These are phyloP conservation scores for Hypocreales sp. DNA, from an alignment of 2,329 filamentous ascomycete species.

Conservation along the genomic window DNA sequence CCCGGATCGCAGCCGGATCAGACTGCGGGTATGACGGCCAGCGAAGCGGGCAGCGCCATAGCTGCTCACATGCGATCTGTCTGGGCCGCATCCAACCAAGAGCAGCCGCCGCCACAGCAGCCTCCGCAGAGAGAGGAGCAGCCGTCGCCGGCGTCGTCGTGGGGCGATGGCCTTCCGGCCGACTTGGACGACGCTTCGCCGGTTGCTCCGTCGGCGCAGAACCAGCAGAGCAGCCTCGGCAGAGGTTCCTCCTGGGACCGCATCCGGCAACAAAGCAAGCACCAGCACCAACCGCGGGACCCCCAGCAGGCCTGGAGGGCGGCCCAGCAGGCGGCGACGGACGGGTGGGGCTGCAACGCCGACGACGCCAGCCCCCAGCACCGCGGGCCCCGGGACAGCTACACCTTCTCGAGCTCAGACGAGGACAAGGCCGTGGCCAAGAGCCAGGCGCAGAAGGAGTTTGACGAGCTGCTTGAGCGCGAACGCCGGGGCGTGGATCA, in stretches of 20 bases:
- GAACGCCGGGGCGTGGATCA: constrained; percentile 21
- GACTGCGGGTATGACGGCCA: too few relatives aligned
- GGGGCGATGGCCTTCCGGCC: constrained; percentile 9
- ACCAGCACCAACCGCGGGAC: constrained; percentile 9
- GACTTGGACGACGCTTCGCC: constrained; percentile 28
- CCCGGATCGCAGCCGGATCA: too few relatives aligned
- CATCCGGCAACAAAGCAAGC: constrained; percentile 22
- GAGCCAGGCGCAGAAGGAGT: constrained; percentile 32
- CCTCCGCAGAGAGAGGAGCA: constrained; percentile 2
- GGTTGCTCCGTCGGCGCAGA: constrained; percentile 8
- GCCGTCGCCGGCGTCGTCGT: constrained; percentile 2
- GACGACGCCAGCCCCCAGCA: constrained; percentile 10
- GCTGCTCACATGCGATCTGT: too few relatives aligned
- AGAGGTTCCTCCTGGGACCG: constrained; percentile 28
- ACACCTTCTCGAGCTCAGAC: constrained; percentile 19
- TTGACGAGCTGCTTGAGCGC: constrained; percentile 30
- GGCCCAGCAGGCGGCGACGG: constrained; percentile 5
- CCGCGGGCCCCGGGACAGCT: constrained; percentile 11
- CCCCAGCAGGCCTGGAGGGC: constrained; percentile 8
- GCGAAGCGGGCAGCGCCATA: too few relatives aligned
- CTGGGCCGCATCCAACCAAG: too few relatives aligned
- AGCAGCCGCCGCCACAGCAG: constrained; percentile 3
- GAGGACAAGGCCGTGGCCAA: constrained; percentile 22
- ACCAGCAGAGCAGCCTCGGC: constrained; percentile 3
- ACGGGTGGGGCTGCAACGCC: constrained; percentile 7